Evolutionary conservation across 148 eudicot species (phyloP).

Genomic region (Simmondsia chinensis): DNA sequence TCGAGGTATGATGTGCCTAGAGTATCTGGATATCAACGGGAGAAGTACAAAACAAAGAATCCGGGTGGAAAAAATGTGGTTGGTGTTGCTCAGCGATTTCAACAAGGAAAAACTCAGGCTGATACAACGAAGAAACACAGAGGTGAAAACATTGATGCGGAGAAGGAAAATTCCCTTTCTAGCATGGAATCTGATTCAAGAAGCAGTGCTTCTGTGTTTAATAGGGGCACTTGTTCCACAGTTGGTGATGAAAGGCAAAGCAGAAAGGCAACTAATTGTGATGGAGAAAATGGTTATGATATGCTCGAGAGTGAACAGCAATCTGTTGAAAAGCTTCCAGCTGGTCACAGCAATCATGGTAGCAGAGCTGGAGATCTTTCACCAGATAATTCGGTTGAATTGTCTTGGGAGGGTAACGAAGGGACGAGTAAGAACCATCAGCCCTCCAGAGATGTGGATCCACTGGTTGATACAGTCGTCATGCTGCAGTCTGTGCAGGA

Average conservation of each 20-base stretch:
- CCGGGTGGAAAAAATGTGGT: slow-evolving; percentile 23
- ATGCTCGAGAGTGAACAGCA: slow-evolving; percentile 26
- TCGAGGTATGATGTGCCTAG: slow-evolving; percentile 17
- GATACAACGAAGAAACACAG: slow-evolving; percentile 51
- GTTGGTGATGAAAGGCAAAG: slow-evolving; percentile 34
- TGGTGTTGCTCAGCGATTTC: slow-evolving; percentile 13
- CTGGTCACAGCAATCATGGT: slow-evolving; percentile 13
- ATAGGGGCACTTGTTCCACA: slow-evolving; percentile 33
- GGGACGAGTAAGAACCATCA: slow-evolving; percentile 28
- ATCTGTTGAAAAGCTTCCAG: slow-evolving; percentile 14
- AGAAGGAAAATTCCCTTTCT: slow-evolving; percentile 65
- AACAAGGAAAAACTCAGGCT: slow-evolving; percentile 23
- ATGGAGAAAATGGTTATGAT: slow-evolving; percentile 38
- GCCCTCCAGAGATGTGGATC: slow-evolving; percentile 36
- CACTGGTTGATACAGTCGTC: slow-evolving; percentile 43
- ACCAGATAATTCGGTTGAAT: slow-evolving; percentile 23
- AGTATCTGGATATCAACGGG: slow-evolving; percentile 12
- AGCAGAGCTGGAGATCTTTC: slow-evolving; percentile 22
- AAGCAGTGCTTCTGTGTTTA: slow-evolving; percentile 53
- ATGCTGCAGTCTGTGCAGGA: slow-evolving; percentile 65
- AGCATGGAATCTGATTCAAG: slow-evolving; percentile 81
- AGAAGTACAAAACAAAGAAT: slow-evolving; percentile 25
- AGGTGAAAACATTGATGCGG: slow-evolving; percentile 36
- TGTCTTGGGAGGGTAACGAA: slow-evolving; percentile 21
- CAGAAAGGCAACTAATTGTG: slow-evolving; percentile 18